phyloP scores from a whole-genome alignment of 257 asterid genomes.

The Forsythia viridissima region DNA sequence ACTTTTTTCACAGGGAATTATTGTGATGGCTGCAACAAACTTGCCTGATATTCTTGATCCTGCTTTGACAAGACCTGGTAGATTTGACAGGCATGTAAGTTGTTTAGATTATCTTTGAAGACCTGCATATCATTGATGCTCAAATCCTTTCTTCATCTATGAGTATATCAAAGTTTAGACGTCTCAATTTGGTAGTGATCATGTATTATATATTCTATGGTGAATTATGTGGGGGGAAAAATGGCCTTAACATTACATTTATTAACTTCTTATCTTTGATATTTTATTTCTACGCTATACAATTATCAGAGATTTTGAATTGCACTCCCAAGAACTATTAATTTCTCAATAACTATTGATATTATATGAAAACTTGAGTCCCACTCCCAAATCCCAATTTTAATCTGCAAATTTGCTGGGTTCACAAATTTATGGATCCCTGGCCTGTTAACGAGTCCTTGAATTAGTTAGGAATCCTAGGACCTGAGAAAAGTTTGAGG shows the following conservation, averaged over 20 bases:
- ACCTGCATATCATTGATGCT: slow-evolving; percentile 14
- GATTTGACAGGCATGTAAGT: slow-evolving; percentile 99
- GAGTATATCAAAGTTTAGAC: not conserved
- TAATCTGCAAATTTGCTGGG: not conserved
- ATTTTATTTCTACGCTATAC: not conserved
- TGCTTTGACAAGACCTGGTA: slow-evolving; percentile 98
- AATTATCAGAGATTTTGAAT: not conserved
- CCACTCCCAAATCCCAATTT: not conserved
- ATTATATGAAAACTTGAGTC: not conserved
- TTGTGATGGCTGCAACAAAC: slow-evolving; percentile 97
- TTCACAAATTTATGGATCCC: not conserved
- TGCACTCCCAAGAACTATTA: not conserved
- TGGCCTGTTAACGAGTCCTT: not conserved
- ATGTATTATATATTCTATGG: not conserved
- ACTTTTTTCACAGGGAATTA: slow-evolving; percentile 63
- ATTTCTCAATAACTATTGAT: not conserved
- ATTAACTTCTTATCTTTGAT: not conserved
- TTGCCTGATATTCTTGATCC: slow-evolving; percentile 97
- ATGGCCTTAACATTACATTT: not conserved
- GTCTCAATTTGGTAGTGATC: not conserved
- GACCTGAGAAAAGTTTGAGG: not conserved
- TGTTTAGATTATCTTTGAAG: slow-evolving; percentile 16
- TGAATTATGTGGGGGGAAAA: not conserved
- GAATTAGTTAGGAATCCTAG: not conserved
- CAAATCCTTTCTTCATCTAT: not conserved